Evolutionary conservation across 2,329 filamentous ascomycete species (phyloP).

Genomic region (Saccharata proteae): DNA sequence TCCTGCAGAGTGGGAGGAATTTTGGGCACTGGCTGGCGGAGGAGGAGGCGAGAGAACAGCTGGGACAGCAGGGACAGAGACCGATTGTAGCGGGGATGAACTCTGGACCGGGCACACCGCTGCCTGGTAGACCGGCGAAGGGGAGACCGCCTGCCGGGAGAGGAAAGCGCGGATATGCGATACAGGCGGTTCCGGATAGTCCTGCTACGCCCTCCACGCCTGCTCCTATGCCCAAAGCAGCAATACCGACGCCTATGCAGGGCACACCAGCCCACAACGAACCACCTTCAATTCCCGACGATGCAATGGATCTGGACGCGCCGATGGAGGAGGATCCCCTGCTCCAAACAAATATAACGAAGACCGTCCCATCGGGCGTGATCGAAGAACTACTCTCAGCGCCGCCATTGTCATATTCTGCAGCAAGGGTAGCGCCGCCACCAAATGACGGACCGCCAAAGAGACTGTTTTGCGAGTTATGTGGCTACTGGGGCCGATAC

Average conservation of each 20-base stretch:
- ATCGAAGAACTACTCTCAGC: constrained; percentile 51
- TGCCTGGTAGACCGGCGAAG: too few relatives aligned
- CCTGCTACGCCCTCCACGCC: constrained; percentile 6
- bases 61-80: background rate
- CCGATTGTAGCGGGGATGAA: too few relatives aligned
- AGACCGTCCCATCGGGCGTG: constrained; percentile 46
- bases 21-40: constrained; percentile 76
- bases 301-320: background rate
- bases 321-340: constrained; percentile 36
- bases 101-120: too few relatives aligned
- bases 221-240: constrained; percentile 15
- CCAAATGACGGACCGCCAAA: constrained; percentile 34
- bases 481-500: constrained; percentile 70
- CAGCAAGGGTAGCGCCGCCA: constrained; percentile 39
- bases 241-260: constrained; percentile 3
- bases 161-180: constrained; percentile 3
- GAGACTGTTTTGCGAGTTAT: constrained; percentile 63
- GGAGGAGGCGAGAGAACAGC: constrained; percentile 44
- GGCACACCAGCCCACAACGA: background rate
- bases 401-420: constrained; percentile 56
- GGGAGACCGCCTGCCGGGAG: constrained; percentile 1
- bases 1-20: constrained; percentile 69
- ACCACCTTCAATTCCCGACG: background rate
- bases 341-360: constrained; percentile 46
- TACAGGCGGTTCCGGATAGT: background rate